Base-by-base conservation (phyloP, 257 asterid genomes). In the Verbascum thapsus region DNA sequence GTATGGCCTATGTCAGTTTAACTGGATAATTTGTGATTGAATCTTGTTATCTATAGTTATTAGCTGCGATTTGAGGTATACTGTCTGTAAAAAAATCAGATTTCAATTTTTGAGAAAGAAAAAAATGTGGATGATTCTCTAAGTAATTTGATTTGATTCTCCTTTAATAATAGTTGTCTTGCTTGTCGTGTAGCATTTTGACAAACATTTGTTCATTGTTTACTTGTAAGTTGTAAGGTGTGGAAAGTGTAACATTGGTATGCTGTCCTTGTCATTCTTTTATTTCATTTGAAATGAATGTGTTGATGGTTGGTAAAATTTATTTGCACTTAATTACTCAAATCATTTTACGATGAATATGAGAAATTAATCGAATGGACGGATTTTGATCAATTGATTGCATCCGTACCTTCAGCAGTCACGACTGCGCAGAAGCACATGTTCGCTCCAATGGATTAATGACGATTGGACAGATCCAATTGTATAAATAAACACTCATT, bases 291-390 rank as follows among this genome's bases (percentile, higher is more conserved):
- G 63, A 10, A 42, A 20, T 37, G 42, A 17, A 26, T 40, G 37
- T 44, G 56, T 30, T 18, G 52, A 51, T 45, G 49, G 39, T 43
- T 61, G 44, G 45, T 41, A 67, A n/a, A 58, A 1, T 26, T n/a
- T n/a, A n/a, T n/a, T n/a, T 26, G 2, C n/a, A n/a, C n/a, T n/a
- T n/a, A n/a, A n/a, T n/a, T n/a, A n/a, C n/a, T n/a, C n/a, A n/a
- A n/a, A n/a, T n/a, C n/a, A n/a, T n/a, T n/a, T n/a, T n/a, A n/a
- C n/a, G n/a, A n/a, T n/a, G n/a, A n/a, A n/a, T n/a, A n/a, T n/a
- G n/a, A n/a, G n/a, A n/a, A n/a, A n/a, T n/a, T n/a, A n/a, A n/a
- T n/a, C n/a, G n/a, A n/a, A n/a, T n/a, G n/a, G n/a, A n/a, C n/a
- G n/a, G n/a, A n/a, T n/a, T n/a, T n/a, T n/a, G n/a, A n/a, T n/a